Evolutionary conservation across 176 grass and related monocot species (phyloP).

Genomic region (Dactylis glomerata): DNA sequence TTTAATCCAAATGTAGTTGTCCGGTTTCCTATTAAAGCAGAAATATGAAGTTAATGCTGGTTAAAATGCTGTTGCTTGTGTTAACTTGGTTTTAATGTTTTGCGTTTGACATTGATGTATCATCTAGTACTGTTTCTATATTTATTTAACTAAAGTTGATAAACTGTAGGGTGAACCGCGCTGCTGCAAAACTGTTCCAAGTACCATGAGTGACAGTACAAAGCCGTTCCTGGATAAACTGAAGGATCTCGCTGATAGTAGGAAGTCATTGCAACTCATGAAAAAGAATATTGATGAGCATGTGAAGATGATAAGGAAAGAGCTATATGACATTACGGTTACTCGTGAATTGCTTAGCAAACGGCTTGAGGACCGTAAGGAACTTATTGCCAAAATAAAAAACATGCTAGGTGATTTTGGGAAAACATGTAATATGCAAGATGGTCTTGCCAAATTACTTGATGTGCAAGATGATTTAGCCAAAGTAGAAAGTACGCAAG

Average conservation of each 20-base stretch:
- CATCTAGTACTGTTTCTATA: not conserved
- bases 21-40: not conserved
- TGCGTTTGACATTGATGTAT: not conserved
- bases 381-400: not conserved
- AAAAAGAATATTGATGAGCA: not conserved
- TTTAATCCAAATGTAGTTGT: not conserved
- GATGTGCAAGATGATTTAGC: not conserved
- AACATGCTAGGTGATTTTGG: not conserved
- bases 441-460: not conserved
- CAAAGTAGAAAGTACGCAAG: not conserved
- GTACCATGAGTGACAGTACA: not conserved
- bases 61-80: not conserved
- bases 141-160: not conserved
- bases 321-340: not conserved
- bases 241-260: not conserved
- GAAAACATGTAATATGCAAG: not conserved
- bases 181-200: not conserved
- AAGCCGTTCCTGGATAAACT: not conserved
- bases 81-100: not conserved
- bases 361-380: not conserved
- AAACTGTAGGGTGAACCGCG: not conserved
- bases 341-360: not conserved
- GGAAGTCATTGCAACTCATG: not conserved
- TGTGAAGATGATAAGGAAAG: not conserved
- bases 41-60: not conserved